Evolutionary conservation across 1,139 yeast species (phyloP), one percentile per base, ranked within the genome.

Genomic region (Kodamaea sp.): DNA sequence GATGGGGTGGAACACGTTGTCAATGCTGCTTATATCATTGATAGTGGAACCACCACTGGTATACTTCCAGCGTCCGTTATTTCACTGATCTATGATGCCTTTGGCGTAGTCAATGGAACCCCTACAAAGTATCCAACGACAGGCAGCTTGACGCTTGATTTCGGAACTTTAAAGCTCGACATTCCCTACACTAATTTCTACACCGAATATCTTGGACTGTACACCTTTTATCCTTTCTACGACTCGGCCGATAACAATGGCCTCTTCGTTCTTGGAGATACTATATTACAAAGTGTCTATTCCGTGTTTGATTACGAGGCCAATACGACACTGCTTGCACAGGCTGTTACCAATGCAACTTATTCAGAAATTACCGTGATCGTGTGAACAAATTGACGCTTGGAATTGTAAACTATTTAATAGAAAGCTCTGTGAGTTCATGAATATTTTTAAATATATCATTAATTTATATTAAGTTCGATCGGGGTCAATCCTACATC

Each of bases 251-350:
- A 4, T 3, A 10, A 15, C 10, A n/a, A n/a, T n/a, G n/a, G n/a
- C n/a, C n/a, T n/a, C n/a, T 14, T 13, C 15, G 12, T 24, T 5
- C 28, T 52, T 34, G 58, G 58, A 4, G 50, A 47, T 33, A 40
- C 41, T 24, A 38, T 53, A 37, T 47, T 56, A 29, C 50, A 59
- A 29, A 36, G 40, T 29, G 53, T 52, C 7, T 56, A 57, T 34
- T 36, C 48, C 14, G 57, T 53, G 9, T 56, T 46, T 36, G 51
- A 57, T 29, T 32, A 51, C 21, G 57, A 52, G 12, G 43, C 44
- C 24, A 34, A 43, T 24, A 33, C 35, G 24, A 43, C 55, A 6
- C 42, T 51, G 9, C 32, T 57, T 34, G 59, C 57, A 5, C 55
- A 50, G n/a, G n/a, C n/a, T 28, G 51, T 46, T 3, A 36, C 28